Evolutionary conservation across 306 rosid genomes (phyloP).

Genomic region (Argentina anserina): DNA sequence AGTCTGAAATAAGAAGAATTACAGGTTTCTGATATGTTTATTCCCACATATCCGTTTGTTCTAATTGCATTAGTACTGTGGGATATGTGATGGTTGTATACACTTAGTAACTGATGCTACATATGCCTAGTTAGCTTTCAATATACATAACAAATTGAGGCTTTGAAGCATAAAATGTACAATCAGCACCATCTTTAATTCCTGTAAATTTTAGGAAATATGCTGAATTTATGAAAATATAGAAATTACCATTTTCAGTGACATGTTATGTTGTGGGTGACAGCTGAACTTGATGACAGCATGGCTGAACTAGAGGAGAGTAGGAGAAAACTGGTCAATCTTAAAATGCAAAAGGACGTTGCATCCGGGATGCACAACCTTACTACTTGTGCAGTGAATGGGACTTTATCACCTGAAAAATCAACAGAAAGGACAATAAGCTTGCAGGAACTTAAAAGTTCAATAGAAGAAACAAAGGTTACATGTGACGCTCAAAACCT

Average conservation of each 20-base stretch:
- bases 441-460: constrained; percentile 74
- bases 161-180: constrained; percentile 1
- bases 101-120: not conserved
- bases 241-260: constrained; percentile 1
- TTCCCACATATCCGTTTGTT: constrained; percentile 1
- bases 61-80: not conserved
- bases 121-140: not conserved
- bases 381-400: constrained; percentile 51
- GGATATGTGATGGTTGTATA: not conserved
- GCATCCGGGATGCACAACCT: constrained; percentile 49
- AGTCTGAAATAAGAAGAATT: constrained; percentile 58
- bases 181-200: not conserved
- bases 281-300: constrained; percentile 86
- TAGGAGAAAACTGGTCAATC: constrained; percentile 83
- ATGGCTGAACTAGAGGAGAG: constrained; percentile 84
- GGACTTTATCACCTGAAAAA: constrained; percentile 79
- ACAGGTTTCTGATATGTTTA: constrained; percentile 46
- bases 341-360: constrained; percentile 80
- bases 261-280: constrained; percentile 29
- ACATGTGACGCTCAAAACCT: not conserved
- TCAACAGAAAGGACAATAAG: constrained; percentile 61
- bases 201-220: not conserved
- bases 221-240: constrained; percentile 4
- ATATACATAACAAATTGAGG: not conserved
- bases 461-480: constrained; percentile 93